Percentiles rank a stretch among this genome's conserved stretches.
Evolutionary conservation across 140 eudicot genomes (phyloP).

Genomic region (Cichorium intybus): DNA sequence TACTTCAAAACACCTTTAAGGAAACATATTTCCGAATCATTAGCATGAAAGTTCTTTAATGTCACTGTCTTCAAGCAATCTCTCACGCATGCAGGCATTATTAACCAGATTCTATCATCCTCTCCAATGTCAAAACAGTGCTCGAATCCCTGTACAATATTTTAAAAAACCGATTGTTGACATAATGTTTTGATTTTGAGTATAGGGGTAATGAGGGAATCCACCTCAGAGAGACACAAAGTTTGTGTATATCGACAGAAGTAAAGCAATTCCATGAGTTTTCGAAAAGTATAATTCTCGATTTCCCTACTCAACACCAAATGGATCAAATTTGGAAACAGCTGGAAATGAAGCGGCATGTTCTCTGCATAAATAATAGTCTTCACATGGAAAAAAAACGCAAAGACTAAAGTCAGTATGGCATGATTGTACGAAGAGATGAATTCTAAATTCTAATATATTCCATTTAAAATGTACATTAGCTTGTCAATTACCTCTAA

Average conservation of each 20-base stretch:
- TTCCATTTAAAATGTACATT: not conserved
- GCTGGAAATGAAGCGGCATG: constrained; percentile 8
- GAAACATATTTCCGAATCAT: too few relatives aligned
- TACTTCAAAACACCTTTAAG: constrained; percentile 30
- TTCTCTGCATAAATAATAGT: constrained; percentile 27
- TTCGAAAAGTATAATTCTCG: constrained; percentile 27
- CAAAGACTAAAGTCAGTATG: not conserved
- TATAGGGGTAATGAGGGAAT: constrained; percentile 8
- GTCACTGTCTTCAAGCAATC: constrained; percentile 39
- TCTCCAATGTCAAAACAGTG: constrained; percentile 20
- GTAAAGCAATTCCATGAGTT: constrained; percentile 41
- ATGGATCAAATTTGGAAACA: constrained; percentile 40
- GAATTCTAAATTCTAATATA: constrained; percentile 2
- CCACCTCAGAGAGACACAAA: constrained; percentile 49
- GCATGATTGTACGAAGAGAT: not conserved
- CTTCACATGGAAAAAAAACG: too few relatives aligned
- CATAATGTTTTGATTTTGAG: not conserved
- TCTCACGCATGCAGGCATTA: constrained; percentile 36
- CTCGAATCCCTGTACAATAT: constrained; percentile 41
- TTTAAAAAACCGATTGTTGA: not conserved
- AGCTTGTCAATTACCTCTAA: too few relatives aligned
- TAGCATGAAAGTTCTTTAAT: constrained; percentile 40
- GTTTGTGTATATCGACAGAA: constrained; percentile 43
- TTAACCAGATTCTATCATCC: constrained; percentile 20
- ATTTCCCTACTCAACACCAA: constrained; percentile 46